These are phyloP conservation scores for Pachyrhizus erosus DNA, from an alignment of 306 rosid genomes.

Conservation along the genomic window DNA sequence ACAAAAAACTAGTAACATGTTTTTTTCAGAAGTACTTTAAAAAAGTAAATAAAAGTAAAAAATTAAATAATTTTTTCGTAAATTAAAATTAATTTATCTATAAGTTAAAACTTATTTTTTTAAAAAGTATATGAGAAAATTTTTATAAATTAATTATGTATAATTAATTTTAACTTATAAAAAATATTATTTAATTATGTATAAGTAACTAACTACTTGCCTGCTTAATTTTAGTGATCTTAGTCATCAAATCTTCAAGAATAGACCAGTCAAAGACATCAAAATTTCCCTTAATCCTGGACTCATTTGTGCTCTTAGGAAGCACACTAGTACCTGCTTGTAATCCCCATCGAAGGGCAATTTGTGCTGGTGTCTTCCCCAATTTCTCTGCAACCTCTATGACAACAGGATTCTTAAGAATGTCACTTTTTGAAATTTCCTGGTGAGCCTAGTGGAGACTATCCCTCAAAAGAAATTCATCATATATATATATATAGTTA, in stretches of 20 bases:
- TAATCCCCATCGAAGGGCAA: constrained; percentile 76
- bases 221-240: constrained; percentile 54
- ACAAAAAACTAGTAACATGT: not conserved
- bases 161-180: too few species aligned
- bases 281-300: constrained; percentile 60
- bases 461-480: constrained; percentile 52
- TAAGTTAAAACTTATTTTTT: too few species aligned
- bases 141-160: too few species aligned
- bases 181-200: too few species aligned
- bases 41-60: too few species aligned
- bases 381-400: constrained; percentile 56
- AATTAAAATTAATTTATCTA: too few species aligned
- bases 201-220: too few species aligned
- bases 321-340: constrained; percentile 73
- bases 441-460: constrained; percentile 69
- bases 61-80: too few species aligned
- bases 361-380: constrained; percentile 73
- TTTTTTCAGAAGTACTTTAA: too few species aligned
- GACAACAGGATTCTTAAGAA: constrained; percentile 55
- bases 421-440: constrained; percentile 43
- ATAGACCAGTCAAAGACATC: constrained; percentile 68
- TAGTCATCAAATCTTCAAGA: constrained; percentile 49
- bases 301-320: constrained; percentile 70
- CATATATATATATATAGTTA: not conserved
- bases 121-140: too few species aligned